phyloP scores from a whole-genome alignment of 345 rosid genomes.

The Eucalyptus pauciflora region DNA sequence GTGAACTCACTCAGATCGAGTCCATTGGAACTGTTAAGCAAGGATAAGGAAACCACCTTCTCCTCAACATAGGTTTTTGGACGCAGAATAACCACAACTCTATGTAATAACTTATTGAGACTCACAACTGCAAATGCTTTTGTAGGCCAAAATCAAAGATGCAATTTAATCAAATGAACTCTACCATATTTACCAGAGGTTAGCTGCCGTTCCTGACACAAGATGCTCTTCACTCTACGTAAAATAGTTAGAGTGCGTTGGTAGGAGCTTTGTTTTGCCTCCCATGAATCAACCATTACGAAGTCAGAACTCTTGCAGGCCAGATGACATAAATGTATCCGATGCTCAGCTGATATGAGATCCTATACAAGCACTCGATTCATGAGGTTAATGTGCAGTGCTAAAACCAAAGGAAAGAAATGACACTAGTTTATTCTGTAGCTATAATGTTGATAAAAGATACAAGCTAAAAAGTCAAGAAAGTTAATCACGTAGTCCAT shows the following conservation, averaged over 20 bases:
- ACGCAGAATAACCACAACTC: neutral
- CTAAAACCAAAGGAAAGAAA: neutral
- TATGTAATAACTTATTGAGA: neutral
- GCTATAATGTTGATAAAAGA: neutral
- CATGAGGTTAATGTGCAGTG: neutral
- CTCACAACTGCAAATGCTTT: neutral
- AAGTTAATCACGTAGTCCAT: neutral
- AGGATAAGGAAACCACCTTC: neutral
- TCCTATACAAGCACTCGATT: conserved; percentile 26
- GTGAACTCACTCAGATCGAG: neutral
- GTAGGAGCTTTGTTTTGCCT: conserved; percentile 66
- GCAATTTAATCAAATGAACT: neutral
- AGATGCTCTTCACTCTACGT: conserved; percentile 41
- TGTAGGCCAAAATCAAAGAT: neutral
- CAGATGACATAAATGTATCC: conserved; percentile 50
- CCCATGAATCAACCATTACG: conserved; percentile 95
- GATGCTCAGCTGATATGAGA: conserved; percentile 66
- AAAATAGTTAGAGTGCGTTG: conserved; percentile 59
- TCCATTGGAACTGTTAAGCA: neutral
- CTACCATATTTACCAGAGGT: conserved; percentile 20
- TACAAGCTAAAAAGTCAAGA: neutral
- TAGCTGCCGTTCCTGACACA: conserved; percentile 13
- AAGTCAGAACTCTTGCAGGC: conserved; percentile 74
- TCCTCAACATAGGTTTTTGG: neutral
- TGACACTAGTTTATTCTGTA: neutral